Base-by-base conservation (phyloP, 148 eudicot species). In the Fallopia convolvulus region DNA sequence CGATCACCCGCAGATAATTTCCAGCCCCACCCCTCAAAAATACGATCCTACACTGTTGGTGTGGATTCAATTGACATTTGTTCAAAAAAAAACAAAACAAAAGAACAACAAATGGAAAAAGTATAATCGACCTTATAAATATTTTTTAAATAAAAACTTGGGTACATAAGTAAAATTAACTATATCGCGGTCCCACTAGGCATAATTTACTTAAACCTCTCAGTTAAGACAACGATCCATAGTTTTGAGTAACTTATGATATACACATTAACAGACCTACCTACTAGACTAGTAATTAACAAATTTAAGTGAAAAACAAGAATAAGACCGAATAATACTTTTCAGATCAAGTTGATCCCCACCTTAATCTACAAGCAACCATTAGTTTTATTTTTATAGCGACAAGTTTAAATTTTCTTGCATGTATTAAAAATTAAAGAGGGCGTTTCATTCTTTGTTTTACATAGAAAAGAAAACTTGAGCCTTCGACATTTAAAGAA, bases 361-460 rank as follows among this genome's bases (percentile, higher is more conserved):
- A 58, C 65, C 65, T 58, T 58, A 21, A 58, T 58, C 33, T 20
- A 58, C 65, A 58, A 58, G 65, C 65, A 58, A 58, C 65, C 30
- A 21, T 20, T 58, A 58, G 32, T 58, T 21, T 18, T 58, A 58
- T 20, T 8, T 44, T 44, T 44, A 44, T 44, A 23, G 4, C 4
- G 23, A 55, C 23, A 55, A 20, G 26, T 18, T 18, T n/a, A 8
- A 55, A n/a, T 20, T 55, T n/a, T 55, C 21, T 55, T 55, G 61
- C 32, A 58, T 8, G 32, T 26, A 58, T 21, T 58, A 58, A 21
- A 21, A 9, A 58, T 20, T 21, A 23, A 58, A 58, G 65, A 58
- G 33, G 23, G 21, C 11, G 21, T 58, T 58, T 58, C 65, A 58
- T 20, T 58, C 11, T 21, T 58, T 50, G 56, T 17, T 17, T n/a